phyloP scores from a whole-genome alignment of 441 rosid genomes.

The Rhodomyrtus psidioides region DNA sequence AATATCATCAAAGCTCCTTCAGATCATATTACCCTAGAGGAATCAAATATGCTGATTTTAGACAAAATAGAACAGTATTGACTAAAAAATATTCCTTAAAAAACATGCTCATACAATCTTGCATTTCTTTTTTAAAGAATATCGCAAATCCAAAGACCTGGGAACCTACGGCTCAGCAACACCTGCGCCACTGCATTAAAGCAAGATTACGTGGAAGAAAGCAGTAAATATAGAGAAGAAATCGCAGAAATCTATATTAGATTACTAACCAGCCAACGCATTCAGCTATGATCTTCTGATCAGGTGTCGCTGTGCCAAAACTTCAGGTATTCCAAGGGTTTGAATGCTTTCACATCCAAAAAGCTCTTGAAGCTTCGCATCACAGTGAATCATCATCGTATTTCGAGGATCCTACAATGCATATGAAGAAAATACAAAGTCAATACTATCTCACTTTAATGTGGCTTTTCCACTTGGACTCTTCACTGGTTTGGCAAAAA shows the following conservation, averaged over 20 bases:
- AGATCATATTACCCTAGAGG: background rate
- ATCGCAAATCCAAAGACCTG: background rate
- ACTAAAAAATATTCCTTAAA: background rate
- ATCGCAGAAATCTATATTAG: background rate
- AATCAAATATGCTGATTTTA: background rate
- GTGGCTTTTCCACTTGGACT: background rate
- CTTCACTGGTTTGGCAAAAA: background rate
- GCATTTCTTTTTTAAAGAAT: background rate
- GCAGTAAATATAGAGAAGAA: background rate
- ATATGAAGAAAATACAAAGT: background rate
- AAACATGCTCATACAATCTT: background rate
- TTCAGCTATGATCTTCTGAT: slow-evolving; percentile 2
- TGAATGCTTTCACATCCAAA: slow-evolving; percentile 12
- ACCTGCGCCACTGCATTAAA: background rate
- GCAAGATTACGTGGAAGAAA: background rate
- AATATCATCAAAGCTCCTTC: background rate
- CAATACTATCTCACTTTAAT: background rate
- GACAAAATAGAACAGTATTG: background rate
- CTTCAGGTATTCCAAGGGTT: slow-evolving; percentile 11
- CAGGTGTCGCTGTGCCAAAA: slow-evolving; percentile 10
- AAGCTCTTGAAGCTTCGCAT: slow-evolving; percentile 15
- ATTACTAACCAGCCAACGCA: background rate
- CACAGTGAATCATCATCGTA: background rate
- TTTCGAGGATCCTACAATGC: slow-evolving; percentile 13
- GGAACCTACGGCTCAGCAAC: background rate